Conservation (phyloP, 305 asterid species). For the Rubia balearica region DNA sequence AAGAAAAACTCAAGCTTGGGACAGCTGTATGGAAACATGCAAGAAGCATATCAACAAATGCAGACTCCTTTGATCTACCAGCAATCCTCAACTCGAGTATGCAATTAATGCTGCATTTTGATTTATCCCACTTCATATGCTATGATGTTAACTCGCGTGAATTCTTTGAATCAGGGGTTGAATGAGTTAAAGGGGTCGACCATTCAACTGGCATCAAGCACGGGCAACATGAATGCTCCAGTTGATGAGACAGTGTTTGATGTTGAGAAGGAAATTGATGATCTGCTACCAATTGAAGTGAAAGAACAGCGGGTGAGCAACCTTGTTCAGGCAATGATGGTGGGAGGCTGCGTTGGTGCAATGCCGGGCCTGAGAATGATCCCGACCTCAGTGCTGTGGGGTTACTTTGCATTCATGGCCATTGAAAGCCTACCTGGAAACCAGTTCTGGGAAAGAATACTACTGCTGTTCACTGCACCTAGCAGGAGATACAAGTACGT, state of each 20-base stretch:
- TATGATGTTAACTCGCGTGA: not conserved
- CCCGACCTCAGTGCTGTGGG: slow-evolving; percentile 92
- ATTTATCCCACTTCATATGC: not conserved
- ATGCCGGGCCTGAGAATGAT: slow-evolving; percentile 86
- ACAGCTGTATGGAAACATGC: slow-evolving; percentile 80
- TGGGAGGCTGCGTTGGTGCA: slow-evolving; percentile 81
- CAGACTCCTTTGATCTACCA: slow-evolving; percentile 87
- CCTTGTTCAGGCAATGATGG: slow-evolving; percentile 70
- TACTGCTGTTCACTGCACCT: slow-evolving; percentile 73
- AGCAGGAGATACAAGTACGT: slow-evolving; percentile 73
- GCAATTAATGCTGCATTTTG: slow-evolving; percentile 3
- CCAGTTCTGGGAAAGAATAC: slow-evolving; percentile 89
- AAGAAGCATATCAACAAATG: slow-evolving; percentile 78
- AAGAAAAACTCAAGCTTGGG: slow-evolving; percentile 66
- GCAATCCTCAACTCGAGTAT: slow-evolving; percentile 50
- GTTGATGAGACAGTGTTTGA: slow-evolving; percentile 78
- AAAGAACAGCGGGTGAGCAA: slow-evolving; percentile 90
- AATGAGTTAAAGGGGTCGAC: slow-evolving; percentile 86
- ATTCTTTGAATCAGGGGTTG: slow-evolving; percentile 44
- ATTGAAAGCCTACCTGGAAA: slow-evolving; percentile 87
- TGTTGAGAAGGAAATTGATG: slow-evolving; percentile 81
- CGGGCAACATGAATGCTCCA: slow-evolving; percentile 73
- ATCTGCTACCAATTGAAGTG: slow-evolving; percentile 74
- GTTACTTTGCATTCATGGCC: slow-evolving; percentile 93
- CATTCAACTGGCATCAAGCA: slow-evolving; percentile 67